Base-by-base conservation (phyloP, 2,329 filamentous ascomycete genomes). In the Apiospora marii region DNA sequence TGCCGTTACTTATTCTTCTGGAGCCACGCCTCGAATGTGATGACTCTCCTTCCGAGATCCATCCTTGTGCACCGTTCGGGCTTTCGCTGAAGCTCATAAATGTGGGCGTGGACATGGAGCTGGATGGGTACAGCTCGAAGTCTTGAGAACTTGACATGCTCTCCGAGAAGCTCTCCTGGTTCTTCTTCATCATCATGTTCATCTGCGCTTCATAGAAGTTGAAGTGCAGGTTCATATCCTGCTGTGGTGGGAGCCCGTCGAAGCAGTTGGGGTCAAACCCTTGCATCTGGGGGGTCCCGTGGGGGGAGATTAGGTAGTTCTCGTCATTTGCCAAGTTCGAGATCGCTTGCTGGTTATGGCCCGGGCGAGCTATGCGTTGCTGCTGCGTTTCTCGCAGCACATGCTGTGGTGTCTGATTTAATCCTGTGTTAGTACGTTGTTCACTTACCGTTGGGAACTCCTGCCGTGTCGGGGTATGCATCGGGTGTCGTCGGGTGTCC, bases 371-470 rank as follows among this genome's bases (percentile, higher is more conserved):
- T 89, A 91, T 89, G 89, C 90, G 91, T 87, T 95, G 93, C 92
- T 94, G 91, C 90, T 96, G 94, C 91, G 92, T 89, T 93, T 94
- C 93, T 92, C 92, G 93, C 92, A 94, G 89, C 86, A 91, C 88
- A 89, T 94, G 92, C 90, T 95, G 93, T 89, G 86, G 85, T 85
- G 85, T 88, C 78, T 83, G 83, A 85, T 86, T 80, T 86, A 86
- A 84, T 88, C 86, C 86, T 87, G 85, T 82, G 81, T 86, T 87
- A 82, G 84, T 90, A 85, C 86, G 87, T 83, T 80, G 78, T 76
- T 83, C 87, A 85, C 86, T 87, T 87, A 88, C 85, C 85, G 83
- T 84, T 77, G 79, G 81, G 79, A 86, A 85, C 77, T 87, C 86
- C 84, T 88, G 87, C 80, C 84, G 76, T 27, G 78, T 76, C 79